Evolutionary conservation across 768 basidiomycete species (phyloP).

Genomic region (Lactarius sanguifluus): DNA sequence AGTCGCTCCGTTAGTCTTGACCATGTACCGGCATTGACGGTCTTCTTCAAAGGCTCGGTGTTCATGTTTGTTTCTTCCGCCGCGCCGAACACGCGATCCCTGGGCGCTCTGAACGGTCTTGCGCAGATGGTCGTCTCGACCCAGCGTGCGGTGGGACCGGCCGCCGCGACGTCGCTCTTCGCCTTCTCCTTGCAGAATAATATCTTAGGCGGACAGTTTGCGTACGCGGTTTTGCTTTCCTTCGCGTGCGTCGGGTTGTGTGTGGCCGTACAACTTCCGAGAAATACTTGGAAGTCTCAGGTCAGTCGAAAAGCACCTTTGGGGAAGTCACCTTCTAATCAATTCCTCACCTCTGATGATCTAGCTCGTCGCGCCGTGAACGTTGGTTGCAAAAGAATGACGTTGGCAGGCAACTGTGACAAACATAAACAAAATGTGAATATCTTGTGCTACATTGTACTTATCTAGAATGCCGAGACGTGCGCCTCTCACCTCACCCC

Average conservation of each 20-base stretch:
- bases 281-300: not conserved
- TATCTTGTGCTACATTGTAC: too few species aligned
- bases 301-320: not conserved
- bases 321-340: not conserved
- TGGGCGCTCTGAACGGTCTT: constrained; percentile 39
- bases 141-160: constrained; percentile 44
- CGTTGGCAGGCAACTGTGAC: too few species aligned
- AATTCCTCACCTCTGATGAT: not conserved
- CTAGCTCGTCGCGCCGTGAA: not conserved
- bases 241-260: not conserved
- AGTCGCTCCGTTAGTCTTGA: not conserved
- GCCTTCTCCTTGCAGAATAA: constrained; percentile 49
- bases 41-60: not conserved
- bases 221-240: constrained; percentile 35
- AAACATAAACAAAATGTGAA: too few species aligned
- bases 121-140: constrained; percentile 50
- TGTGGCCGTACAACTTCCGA: not conserved
- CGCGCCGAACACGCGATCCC: constrained; percentile 36
- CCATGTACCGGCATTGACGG: not conserved
- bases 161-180: constrained; percentile 43
- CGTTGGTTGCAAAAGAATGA: too few species aligned
- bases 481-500: too few species aligned
- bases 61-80: constrained; percentile 39
- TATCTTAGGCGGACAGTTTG: constrained; percentile 47
- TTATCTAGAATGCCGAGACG: too few species aligned